A percentile compares a stretch with the other conserved stretches of the same genome.
Conservation (phyloP, 2,329 filamentous ascomycete genomes). For the Cyclaneusma minus region DNA sequence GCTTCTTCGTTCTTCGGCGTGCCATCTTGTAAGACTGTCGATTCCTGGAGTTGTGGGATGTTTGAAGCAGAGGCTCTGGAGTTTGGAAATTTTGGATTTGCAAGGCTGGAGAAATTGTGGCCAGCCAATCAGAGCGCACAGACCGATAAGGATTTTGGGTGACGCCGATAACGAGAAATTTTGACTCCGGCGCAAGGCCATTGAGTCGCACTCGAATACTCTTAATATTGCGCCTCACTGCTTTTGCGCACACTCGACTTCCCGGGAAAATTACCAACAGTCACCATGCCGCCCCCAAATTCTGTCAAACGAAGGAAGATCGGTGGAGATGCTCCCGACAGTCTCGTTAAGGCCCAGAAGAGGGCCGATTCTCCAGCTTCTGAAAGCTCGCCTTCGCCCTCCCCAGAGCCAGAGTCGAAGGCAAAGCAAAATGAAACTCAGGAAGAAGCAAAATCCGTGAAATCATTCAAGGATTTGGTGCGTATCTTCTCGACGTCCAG, state of each 20-base stretch:
- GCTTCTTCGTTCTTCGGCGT: constrained; percentile 69
- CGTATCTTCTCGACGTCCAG: constrained; percentile 1
- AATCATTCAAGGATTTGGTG: constrained; percentile 33
- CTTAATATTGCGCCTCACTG: too few relatives aligned
- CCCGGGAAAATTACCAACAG: too few relatives aligned
- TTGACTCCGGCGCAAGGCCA: too few relatives aligned
- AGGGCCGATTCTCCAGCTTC: constrained; percentile 4
- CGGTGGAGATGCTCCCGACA: constrained; percentile 9
- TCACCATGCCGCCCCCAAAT: too few relatives aligned
- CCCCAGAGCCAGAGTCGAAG: constrained; percentile 11
- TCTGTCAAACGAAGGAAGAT: constrained; percentile 18
- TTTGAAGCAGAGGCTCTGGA: constrained; percentile 4
- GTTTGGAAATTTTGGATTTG: constrained; percentile 11
- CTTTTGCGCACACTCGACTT: too few relatives aligned
- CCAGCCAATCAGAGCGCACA: constrained; percentile 12
- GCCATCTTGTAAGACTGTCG: constrained; percentile 45
- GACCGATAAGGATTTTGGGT: constrained; percentile 15
- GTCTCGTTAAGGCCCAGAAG: constrained; percentile 3
- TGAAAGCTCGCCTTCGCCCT: constrained; percentile 5
- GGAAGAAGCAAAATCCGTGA: constrained; percentile 12
- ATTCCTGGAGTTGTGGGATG: constrained; percentile 8
- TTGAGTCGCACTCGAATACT: too few relatives aligned
- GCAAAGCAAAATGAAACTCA: constrained; percentile 8
- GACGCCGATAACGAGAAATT: too few relatives aligned
- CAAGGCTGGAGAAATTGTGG: constrained; percentile 9